A percentile compares a stretch with the other conserved stretches of the same genome.
Conservation (phyloP, 208 protist genomes). For the Crithidia expoeki region DNA sequence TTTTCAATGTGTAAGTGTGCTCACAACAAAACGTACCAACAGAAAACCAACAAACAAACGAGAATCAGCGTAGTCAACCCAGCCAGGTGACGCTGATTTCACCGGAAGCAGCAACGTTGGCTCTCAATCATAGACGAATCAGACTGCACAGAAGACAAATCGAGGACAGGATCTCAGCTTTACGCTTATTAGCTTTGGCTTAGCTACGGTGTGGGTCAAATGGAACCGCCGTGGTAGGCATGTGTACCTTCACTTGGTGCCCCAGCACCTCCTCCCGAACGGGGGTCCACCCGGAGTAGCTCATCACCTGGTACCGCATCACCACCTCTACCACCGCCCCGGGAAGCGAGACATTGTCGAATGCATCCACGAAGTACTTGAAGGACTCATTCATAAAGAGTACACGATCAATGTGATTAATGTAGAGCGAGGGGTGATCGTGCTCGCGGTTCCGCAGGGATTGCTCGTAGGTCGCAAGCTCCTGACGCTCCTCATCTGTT, state of each 20-base stretch:
- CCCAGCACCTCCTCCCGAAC: conserved; percentile 44
- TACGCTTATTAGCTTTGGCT: too few relatives aligned
- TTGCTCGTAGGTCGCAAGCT: conserved; percentile 20
- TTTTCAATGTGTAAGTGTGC: too few relatives aligned
- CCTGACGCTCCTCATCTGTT: conserved; percentile 51
- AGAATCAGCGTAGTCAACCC: too few relatives aligned
- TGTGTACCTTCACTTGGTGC: conserved; percentile 15
- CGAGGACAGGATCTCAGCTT: too few relatives aligned
- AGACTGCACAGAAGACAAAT: too few relatives aligned
- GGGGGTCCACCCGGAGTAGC: conserved; percentile 69
- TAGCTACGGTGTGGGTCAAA: not conserved
- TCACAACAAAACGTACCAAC: too few relatives aligned
- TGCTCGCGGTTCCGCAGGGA: conserved; percentile 25
- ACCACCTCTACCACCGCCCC: conserved; percentile 47
- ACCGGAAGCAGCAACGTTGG: too few relatives aligned
- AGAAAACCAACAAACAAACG: too few relatives aligned
- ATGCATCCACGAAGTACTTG: conserved; percentile 73
- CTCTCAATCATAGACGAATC: too few relatives aligned
- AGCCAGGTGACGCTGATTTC: too few relatives aligned
- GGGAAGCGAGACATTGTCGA: conserved; percentile 26
- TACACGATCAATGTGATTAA: conserved; percentile 43
- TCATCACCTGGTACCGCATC: conserved; percentile 79
- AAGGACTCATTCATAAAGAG: conserved; percentile 49
- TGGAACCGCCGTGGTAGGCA: not conserved
- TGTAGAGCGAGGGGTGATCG: conserved; percentile 35